These are phyloP conservation scores for Diaporthe aspalathi DNA, from an alignment of 2,329 filamentous ascomycete species.

Conservation along the genomic window DNA sequence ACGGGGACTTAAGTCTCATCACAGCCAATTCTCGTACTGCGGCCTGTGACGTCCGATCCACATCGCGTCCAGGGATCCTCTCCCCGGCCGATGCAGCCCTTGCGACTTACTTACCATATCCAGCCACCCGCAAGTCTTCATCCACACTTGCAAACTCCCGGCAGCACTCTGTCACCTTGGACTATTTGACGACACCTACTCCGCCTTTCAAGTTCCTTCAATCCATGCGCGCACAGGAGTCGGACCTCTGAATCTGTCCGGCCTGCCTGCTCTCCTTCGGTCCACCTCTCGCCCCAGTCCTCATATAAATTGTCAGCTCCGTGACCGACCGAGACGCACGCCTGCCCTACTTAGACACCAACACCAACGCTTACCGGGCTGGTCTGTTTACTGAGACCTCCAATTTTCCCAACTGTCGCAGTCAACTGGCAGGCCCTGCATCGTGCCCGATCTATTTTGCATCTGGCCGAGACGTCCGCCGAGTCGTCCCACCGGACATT, in stretches of 20 bases:
- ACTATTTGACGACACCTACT: not conserved
- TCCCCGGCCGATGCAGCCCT: not conserved
- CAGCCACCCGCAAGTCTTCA: not conserved
- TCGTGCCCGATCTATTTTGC: not conserved
- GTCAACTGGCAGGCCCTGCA: not conserved
- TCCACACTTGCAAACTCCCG: not conserved
- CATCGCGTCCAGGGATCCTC: not conserved
- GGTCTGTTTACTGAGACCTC: not conserved
- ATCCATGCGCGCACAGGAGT: constrained; percentile 13
- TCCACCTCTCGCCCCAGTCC: constrained; percentile 8
- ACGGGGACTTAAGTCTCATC: no score
- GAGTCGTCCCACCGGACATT: not conserved
- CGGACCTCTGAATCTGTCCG: constrained; percentile 24
- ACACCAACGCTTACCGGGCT: not conserved
- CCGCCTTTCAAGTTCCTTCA: not conserved
- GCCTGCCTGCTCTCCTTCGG: not conserved
- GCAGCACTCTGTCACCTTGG: not conserved
- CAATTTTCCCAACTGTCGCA: not conserved
- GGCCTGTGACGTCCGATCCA: not conserved
- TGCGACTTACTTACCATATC: constrained; percentile 23
- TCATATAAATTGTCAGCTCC: not conserved
- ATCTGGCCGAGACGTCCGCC: no score
- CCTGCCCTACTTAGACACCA: not conserved
- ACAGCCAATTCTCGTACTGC: not conserved
- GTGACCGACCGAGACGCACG: not conserved